Conservation (phyloP, 306 rosid genomes). For the Abrus precatorius region DNA sequence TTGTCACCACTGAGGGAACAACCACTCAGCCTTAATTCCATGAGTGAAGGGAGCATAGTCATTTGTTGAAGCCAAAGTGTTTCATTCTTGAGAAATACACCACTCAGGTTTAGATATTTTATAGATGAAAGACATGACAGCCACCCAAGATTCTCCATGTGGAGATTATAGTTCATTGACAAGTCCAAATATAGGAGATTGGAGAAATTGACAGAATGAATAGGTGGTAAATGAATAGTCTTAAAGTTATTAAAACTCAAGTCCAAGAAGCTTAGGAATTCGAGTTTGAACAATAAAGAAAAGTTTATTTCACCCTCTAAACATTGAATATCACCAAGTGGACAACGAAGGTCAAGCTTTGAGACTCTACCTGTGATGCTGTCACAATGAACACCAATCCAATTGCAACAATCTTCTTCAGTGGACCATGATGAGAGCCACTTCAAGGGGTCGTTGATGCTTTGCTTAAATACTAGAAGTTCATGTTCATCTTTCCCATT, state of each 20-base stretch:
- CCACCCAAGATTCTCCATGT: constrained; percentile 20
- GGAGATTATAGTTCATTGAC: constrained; percentile 4
- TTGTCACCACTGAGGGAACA: constrained; percentile 35
- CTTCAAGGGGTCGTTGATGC: constrained; percentile 21
- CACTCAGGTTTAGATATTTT: neutral
- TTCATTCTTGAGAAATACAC: neutral
- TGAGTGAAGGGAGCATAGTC: constrained; percentile 46
- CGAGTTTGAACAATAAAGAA: neutral
- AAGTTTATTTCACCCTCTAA: constrained; percentile 24
- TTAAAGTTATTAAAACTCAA: neutral
- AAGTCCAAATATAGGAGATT: constrained; percentile 1
- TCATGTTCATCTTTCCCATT: neutral
- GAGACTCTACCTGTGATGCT: constrained; percentile 9
- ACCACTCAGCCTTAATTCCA: constrained; percentile 19
- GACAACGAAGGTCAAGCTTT: constrained; percentile 11
- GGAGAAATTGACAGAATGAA: neutral
- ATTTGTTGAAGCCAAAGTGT: constrained; percentile 31
- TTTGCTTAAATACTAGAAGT: constrained; percentile 8
- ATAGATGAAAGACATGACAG: neutral
- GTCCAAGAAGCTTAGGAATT: constrained; percentile 11
- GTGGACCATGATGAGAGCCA: constrained; percentile 32
- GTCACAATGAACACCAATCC: constrained; percentile 16
- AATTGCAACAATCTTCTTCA: constrained; percentile 16
- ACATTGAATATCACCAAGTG: neutral
- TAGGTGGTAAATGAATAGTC: neutral